Evolutionary conservation across 2,329 filamentous ascomycete genomes (phyloP).

Genomic region (Aspergillus sp.): DNA sequence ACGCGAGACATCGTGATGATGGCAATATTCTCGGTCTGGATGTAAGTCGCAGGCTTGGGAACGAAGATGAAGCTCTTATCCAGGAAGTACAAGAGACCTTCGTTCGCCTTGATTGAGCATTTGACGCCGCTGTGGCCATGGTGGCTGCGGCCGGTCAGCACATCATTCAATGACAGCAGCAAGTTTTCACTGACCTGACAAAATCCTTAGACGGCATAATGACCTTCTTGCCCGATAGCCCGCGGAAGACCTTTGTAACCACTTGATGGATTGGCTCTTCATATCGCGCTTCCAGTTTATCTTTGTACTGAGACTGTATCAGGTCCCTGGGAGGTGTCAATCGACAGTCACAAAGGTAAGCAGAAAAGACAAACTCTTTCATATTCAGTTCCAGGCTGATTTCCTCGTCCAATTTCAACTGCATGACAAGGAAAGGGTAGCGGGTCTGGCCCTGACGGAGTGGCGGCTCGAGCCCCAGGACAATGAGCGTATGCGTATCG

Average conservation of each 20-base stretch:
- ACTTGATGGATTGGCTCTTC: conserved; percentile 90
- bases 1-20: conserved; percentile 94
- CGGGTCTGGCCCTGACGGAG: conserved; percentile 93
- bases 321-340: conserved; percentile 46
- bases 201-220: conserved; percentile 92
- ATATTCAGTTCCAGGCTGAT: conserved; percentile 95
- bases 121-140: conserved; percentile 93
- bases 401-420: conserved; percentile 96
- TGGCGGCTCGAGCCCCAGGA: conserved; percentile 86
- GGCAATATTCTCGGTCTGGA: conserved; percentile 85
- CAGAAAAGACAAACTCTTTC: conserved; percentile 50
- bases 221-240: conserved; percentile 88
- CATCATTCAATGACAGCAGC: no score
- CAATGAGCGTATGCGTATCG: conserved; percentile 89
- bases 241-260: conserved; percentile 89
- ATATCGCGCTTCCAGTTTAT: conserved; percentile 79
- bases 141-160: conserved; percentile 45
- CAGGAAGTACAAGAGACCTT: conserved; percentile 91
- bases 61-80: conserved; percentile 99
- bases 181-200: conserved; percentile 47
- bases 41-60: conserved; percentile 94
- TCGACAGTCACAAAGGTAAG: not conserved
- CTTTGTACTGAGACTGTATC: conserved; percentile 76
- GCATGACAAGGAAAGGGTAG: conserved; percentile 98
- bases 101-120: conserved; percentile 99